Base-by-base conservation (phyloP, 441 rosid genomes). In the Adansonia madagascariensis region DNA sequence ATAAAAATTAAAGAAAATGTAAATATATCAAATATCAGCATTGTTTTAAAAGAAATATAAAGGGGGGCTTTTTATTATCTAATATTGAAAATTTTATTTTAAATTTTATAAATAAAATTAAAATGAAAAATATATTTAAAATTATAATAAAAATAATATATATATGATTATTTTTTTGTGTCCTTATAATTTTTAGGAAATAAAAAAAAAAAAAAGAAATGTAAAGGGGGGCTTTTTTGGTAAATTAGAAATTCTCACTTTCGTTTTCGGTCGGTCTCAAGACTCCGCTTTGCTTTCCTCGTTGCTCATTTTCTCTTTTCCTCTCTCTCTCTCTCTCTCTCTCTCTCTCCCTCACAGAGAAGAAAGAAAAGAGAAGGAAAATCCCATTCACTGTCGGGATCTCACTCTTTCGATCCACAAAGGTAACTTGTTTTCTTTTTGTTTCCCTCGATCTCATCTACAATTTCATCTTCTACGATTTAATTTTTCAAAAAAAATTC, bases 381-480 rank as follows among this genome's bases (percentile, higher is more conserved):
- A 50, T 71, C 63, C 22, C 27, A 52, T 78, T 65, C 66, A 64
- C 59, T 47, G 78, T 65, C 67, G 65, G 65, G 75, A 78, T 82
- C 82, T 76, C 72, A 59, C 70, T 65, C 63, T 15, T 3, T 17
- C 49, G 80, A 80, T 73, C 77, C 59, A 1, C 71, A 2, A 62
- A 75, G 82, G 82, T 79, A 52, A 55, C 69, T 62, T 70, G 47
- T n/a, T 49, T 46, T 17, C 9, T 27, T 27, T 27, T 27, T 27
- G 35, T 27, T 17, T 11, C 43, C 72, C 24, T 65, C 62, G 80
- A 82, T 79, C 75, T 70, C 50, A 20, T 70, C 70, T 60, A 27
- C 35, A 31, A 12, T 70, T 47, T 69, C 70, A 4, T 69, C 68
- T 35, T 67, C 56, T 12, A 3, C 52, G 20, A 18, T 47, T 72